Conservation (phyloP, 345 rosid species). For the Lepidium africanum region DNA sequence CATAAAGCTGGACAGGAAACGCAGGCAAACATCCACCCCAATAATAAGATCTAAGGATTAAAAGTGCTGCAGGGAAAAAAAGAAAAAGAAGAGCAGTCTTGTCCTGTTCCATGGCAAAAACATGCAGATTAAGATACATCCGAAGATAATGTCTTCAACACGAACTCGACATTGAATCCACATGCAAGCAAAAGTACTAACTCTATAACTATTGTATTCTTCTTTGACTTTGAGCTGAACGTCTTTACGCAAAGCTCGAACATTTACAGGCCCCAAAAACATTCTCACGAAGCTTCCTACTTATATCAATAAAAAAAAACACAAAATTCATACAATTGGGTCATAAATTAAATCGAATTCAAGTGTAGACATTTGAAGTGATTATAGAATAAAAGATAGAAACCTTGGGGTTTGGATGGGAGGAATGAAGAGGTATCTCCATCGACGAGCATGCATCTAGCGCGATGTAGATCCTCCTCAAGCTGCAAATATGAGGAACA, state of each 20-base stretch:
- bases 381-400: background rate
- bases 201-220: conserved; percentile 94
- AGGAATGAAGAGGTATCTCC: conserved; percentile 86
- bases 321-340: background rate
- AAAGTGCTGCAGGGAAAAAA: conserved; percentile 72
- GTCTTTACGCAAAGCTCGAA: conserved; percentile 79
- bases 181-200: conserved; percentile 21
- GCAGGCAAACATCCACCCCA: conserved; percentile 95
- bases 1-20: conserved; percentile 91
- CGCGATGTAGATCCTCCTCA: conserved; percentile 80
- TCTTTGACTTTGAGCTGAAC: conserved; percentile 91
- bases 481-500: conserved; percentile 31
- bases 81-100: conserved; percentile 92
- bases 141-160: background rate
- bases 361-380: background rate
- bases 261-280: conserved; percentile 96
- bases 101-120: conserved; percentile 54
- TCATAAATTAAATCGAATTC: background rate
- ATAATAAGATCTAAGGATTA: conserved; percentile 62
- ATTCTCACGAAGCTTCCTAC: conserved; percentile 63
- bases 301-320: background rate
- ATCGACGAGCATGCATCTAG: conserved; percentile 59
- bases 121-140: background rate
- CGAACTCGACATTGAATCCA: background rate
- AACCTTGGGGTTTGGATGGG: conserved; percentile 68